Evolutionary conservation across 306 rosid species (phyloP), one percentile per base, ranked within the genome.

Genomic region (Lagenaria siceraria): DNA sequence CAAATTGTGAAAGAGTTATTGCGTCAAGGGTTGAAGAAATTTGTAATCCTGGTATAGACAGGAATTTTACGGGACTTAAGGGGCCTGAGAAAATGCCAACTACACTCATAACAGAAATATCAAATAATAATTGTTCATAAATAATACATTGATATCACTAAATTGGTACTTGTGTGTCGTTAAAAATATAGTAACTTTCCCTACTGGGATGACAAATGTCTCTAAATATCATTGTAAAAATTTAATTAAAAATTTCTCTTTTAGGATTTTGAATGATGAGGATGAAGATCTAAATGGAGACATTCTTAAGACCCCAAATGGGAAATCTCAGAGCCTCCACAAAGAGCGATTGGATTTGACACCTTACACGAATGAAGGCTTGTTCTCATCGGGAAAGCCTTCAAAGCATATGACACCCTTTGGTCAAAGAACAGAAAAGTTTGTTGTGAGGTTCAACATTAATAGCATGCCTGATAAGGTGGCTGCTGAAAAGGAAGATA

Each of bases 391-490:
- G 33, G 92, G 93, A 66, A 92, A 88, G 78, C 84, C 89, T 77
- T 76, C 86, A 1, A 85, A 82, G 70, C 88, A 79, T 58, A 75
- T 82, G 52, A 95, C 98, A 31, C 93, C 97, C 55, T 95, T 95
- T 64, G 93, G 88, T 59, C 90, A 82, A 78, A 84, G 97, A 64
- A 89, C 88, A 19, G 87, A 88, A 58, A 95, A 86, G 84, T 85
- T 89, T 81, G 87, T 56, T 6, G 93, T 84, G 85, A 95, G 87
- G 59, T 83, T 89, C 77, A 83, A 87, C 87, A 81, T 88, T 66
- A 77, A 85, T 77, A 82, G 83, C 18, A 52, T 83, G 80, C 83
- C 90, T 21, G 66, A 74, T 80, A 76, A 58, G 35, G 91, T 87
- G 68, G 83, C 61, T 9, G 79, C 77, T 75, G 80, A 77, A 40